phyloP scores from a whole-genome alignment of 257 asterid species.

The Cruciata laevipes region DNA sequence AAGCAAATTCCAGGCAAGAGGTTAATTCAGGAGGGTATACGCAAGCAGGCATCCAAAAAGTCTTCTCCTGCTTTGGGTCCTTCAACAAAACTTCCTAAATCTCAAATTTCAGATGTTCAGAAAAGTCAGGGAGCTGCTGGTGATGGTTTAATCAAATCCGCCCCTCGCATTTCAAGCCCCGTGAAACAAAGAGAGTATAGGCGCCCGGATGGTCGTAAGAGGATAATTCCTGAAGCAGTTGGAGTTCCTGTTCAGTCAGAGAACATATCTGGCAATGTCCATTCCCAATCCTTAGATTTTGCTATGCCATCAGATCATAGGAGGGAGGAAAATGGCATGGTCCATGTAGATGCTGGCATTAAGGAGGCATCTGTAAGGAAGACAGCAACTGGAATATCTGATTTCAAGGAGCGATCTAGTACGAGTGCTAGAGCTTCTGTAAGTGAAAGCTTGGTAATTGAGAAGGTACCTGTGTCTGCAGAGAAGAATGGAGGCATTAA shows the following conservation, averaged over 20 bases:
- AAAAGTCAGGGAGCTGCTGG: conserved; percentile 33
- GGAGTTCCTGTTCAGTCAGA: conserved; percentile 60
- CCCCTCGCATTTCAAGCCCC: conserved; percentile 61
- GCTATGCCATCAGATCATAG: conserved; percentile 36
- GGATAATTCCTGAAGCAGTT: conserved; percentile 99
- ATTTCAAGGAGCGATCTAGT: conserved; percentile 52
- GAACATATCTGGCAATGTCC: conserved; percentile 33
- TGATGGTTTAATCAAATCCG: conserved; percentile 46
- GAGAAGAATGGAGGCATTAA: conserved; percentile 46
- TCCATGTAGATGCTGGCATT: conserved; percentile 29
- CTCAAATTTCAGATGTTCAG: conserved; percentile 42
- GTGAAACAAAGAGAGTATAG: conserved; percentile 93
- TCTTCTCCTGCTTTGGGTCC: conserved; percentile 35
- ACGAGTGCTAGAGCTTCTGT: conserved; percentile 72
- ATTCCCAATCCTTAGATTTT: conserved; percentile 46
- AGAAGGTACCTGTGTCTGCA: conserved; percentile 58
- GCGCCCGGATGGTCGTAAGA: conserved; percentile 94
- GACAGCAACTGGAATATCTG: conserved; percentile 39
- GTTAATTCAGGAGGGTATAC: conserved; percentile 26
- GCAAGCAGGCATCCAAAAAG: conserved; percentile 37
- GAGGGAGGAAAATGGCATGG: conserved; percentile 36
- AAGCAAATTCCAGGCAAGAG: conserved; percentile 51
- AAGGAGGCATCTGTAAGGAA: conserved; percentile 48
- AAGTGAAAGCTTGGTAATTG: conserved; percentile 75
- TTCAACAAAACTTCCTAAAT: conserved; percentile 32